Conservation (phyloP, 129 eudicot genomes). For the Smallanthus sonchifolius region DNA sequence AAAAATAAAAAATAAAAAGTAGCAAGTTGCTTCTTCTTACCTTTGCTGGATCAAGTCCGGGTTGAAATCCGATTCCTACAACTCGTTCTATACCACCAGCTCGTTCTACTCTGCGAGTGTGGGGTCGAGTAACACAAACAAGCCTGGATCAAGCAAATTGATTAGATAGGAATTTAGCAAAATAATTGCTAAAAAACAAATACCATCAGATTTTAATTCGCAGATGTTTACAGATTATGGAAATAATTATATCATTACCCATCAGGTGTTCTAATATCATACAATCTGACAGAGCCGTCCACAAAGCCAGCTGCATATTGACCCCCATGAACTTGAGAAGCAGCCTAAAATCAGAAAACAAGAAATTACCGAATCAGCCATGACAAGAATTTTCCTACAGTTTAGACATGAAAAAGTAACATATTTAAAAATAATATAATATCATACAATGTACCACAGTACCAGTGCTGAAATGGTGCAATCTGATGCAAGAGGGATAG, state of each 20-base stretch:
- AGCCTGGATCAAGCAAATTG: constrained; percentile 51
- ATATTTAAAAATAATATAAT: not conserved
- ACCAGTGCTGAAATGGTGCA: constrained; percentile 91
- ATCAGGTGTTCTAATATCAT: constrained; percentile 86
- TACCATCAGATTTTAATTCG: not conserved
- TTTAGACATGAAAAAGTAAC: not conserved
- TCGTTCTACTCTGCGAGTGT: constrained; percentile 60
- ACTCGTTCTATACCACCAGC: constrained; percentile 73
- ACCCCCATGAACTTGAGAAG: constrained; percentile 86
- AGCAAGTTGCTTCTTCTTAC: constrained; percentile 26
- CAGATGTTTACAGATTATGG: not conserved
- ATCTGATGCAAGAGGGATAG: constrained; percentile 65
- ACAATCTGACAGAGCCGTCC: constrained; percentile 88
- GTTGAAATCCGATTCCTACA: constrained; percentile 90
- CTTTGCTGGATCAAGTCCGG: constrained; percentile 95
- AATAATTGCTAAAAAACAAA: not conserved
- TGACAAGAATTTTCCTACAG: not conserved
- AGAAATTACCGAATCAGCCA: not conserved
- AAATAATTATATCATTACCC: constrained; percentile 40
- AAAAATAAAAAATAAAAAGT: not conserved
- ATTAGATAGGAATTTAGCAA: not conserved
- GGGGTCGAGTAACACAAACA: constrained; percentile 69
- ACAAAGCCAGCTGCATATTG: constrained; percentile 92
- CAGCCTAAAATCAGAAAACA: constrained; percentile 49
- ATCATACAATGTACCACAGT: constrained; percentile 13